phyloP scores from a whole-genome alignment of 1,139 yeast species.

The Hyphopichia wangnamkhiaoensis region DNA sequence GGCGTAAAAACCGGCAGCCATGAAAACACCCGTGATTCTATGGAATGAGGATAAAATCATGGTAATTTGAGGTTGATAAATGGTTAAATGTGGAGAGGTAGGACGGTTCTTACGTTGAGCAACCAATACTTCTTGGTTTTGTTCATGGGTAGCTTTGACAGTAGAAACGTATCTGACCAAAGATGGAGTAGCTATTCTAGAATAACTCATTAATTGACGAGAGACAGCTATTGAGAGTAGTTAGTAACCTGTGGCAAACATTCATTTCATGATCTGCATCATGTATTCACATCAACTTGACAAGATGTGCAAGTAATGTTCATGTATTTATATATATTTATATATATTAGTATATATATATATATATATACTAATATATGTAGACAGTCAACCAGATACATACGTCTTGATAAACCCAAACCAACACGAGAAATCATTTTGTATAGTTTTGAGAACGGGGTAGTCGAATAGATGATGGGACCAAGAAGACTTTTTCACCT shows the following conservation, averaged over 20 bases:
- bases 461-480: not conserved
- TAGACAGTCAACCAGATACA: no score
- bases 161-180: conserved; percentile 46
- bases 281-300: no score
- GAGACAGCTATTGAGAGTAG: conserved; percentile 8
- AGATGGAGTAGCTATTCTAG: conserved; percentile 4
- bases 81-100: conserved; percentile 83
- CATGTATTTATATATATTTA: no score
- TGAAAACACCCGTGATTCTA: conserved; percentile 83
- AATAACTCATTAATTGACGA: conserved; percentile 11
- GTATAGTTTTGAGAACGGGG: not conserved
- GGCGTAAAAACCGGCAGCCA: conserved; percentile 79
- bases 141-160: conserved; percentile 59
- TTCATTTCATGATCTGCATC: no score
- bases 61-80: conserved; percentile 89
- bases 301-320: no score
- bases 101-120: conserved; percentile 91
- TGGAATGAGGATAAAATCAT: conserved; percentile 78
- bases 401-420: conserved; percentile 21
- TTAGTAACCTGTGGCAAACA: conserved; percentile 6
- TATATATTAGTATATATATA: no score
- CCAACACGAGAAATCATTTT: conserved; percentile 23
- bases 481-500: no score
- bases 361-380: no score
- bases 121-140: conserved; percentile 69